phyloP scores from a whole-genome alignment of 768 basidiomycete species.

The Roridomyces roridus region DNA sequence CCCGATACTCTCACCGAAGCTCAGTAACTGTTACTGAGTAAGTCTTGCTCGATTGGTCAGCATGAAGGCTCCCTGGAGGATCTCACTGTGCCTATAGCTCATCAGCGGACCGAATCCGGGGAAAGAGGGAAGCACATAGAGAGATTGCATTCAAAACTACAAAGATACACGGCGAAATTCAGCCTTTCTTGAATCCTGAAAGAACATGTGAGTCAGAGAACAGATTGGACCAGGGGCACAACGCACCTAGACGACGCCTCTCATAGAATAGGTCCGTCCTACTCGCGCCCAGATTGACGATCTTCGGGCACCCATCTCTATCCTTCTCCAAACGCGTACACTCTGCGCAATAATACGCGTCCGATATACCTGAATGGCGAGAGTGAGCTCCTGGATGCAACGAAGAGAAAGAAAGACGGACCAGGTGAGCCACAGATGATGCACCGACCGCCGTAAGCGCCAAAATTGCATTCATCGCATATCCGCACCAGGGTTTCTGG shows the following conservation, averaged over 20 bases:
- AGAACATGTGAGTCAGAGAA: too few relatives aligned
- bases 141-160: too few relatives aligned
- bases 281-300: slow-evolving; percentile 94
- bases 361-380: slow-evolving; percentile 82
- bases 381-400: background rate
- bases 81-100: too few relatives aligned
- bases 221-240: too few relatives aligned
- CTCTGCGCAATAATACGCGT: slow-evolving; percentile 99
- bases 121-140: too few relatives aligned
- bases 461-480: slow-evolving; percentile 99
- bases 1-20: too few relatives aligned
- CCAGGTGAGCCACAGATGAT: slow-evolving; percentile 98
- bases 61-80: too few relatives aligned
- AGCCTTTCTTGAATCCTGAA: too few relatives aligned
- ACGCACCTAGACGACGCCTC: slow-evolving; percentile 79
- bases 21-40: too few relatives aligned
- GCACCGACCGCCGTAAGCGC: slow-evolving; percentile 95
- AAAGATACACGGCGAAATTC: too few relatives aligned
- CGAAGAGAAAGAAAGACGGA: slow-evolving; percentile 38
- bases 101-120: too few relatives aligned
- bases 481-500: slow-evolving; percentile 98
- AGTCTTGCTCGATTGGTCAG: too few relatives aligned
- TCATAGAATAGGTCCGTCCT: slow-evolving; percentile 94
- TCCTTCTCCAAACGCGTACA: slow-evolving; percentile 98
- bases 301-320: slow-evolving; percentile 97